Percentiles rank a stretch among this genome's conserved stretches.
These are phyloP conservation scores for Apocynum venetum DNA, from an alignment of 257 asterid species.

Conservation along the genomic window DNA sequence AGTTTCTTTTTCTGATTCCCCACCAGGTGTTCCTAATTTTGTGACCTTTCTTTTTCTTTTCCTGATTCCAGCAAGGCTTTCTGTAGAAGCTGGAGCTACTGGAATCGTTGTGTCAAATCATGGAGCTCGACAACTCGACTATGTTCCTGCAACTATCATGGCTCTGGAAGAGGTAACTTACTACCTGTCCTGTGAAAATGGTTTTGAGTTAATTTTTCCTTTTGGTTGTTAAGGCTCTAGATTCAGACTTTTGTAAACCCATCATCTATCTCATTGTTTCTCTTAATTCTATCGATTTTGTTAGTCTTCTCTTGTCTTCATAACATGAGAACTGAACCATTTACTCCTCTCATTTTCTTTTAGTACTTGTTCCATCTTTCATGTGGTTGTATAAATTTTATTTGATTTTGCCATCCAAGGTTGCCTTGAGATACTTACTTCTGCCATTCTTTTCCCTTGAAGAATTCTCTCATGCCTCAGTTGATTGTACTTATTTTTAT, in stretches of 20 bases:
- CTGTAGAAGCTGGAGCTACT: conserved; percentile 63
- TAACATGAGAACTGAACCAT: background rate
- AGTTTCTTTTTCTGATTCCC: background rate
- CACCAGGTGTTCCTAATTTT: background rate
- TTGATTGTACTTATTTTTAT: background rate
- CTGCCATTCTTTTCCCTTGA: background rate
- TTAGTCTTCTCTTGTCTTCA: background rate
- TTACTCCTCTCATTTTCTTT: background rate
- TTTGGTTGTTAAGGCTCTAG: background rate
- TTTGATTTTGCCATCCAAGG: background rate
- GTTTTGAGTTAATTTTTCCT: background rate
- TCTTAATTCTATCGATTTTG: background rate
- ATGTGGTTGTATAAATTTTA: background rate
- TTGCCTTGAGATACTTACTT: background rate
- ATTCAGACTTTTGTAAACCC: background rate
- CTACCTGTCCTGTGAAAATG: background rate
- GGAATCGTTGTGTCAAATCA: conserved; percentile 87
- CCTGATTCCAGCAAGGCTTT: conserved; percentile 42
- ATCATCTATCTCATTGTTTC: background rate
- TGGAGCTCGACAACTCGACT: conserved; percentile 89
- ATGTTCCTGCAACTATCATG: conserved; percentile 60
- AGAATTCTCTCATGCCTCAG: background rate
- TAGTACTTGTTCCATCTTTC: background rate
- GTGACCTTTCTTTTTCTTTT: background rate
- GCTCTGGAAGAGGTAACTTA: conserved; percentile 66